phyloP scores from a whole-genome alignment of 495 filamentous ascomycete genomes.

The Penicillium verhagenii region DNA sequence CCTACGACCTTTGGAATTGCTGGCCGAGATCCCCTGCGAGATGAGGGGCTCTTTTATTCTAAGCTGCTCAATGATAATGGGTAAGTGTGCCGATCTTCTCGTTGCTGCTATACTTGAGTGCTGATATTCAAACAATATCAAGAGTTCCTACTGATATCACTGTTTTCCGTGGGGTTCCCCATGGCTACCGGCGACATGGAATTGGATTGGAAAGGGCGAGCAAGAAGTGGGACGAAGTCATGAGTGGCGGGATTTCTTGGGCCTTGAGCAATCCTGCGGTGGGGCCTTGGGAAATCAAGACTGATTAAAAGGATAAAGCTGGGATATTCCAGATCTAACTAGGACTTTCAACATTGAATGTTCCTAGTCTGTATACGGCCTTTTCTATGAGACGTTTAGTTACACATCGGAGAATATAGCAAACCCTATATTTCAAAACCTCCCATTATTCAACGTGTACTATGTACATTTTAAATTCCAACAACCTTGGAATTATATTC shows the following conservation, averaged over 20 bases:
- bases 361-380: not conserved
- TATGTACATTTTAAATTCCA: no score
- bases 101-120: not conserved
- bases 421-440: not conserved
- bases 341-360: not conserved
- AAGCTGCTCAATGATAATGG: constrained; percentile 44
- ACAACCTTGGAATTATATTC: no score
- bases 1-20: constrained; percentile 44
- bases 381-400: not conserved
- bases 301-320: constrained; percentile 14
- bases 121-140: not conserved
- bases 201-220: constrained; percentile 28
- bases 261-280: constrained; percentile 30
- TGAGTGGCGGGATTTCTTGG: constrained; percentile 42
- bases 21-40: constrained; percentile 47
- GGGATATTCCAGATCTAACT: no score
- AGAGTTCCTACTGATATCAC: constrained; percentile 43
- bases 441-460: no score
- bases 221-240: constrained; percentile 43
- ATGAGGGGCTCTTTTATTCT: constrained; percentile 46
- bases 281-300: constrained; percentile 34
- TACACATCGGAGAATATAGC: not conserved
- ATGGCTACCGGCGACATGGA: constrained; percentile 43
- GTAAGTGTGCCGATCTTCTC: constrained; percentile 29
- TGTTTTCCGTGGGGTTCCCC: constrained; percentile 46